Percentiles rank a stretch among this genome's conserved stretches.
These are phyloP conservation scores for Saksenaea vasiformis DNA, from an alignment of 371 early-diverging fungal genomes.

Conservation along the genomic window DNA sequence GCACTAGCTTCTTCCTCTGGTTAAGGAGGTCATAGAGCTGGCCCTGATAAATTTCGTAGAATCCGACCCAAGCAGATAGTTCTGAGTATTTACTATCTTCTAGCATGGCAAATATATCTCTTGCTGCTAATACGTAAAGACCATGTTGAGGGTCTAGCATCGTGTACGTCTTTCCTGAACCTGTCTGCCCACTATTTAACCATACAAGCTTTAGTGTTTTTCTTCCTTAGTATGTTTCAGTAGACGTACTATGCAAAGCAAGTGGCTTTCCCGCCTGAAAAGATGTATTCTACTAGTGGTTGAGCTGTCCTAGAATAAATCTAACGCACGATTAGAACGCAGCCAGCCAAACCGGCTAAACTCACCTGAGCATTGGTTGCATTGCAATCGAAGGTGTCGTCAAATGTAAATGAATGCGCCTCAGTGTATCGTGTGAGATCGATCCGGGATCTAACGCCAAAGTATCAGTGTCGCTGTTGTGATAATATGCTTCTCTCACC, in stretches of 20 bases:
- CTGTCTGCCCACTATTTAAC: constrained; percentile 89
- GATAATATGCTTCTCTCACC: constrained; percentile 17
- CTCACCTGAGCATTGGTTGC: constrained; percentile 78
- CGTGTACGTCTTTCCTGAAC: constrained; percentile 96
- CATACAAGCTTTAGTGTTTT: not conserved
- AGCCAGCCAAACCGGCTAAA: not conserved
- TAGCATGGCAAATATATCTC: constrained; percentile 85
- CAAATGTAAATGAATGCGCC: constrained; percentile 93
- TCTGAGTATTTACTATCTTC: constrained; percentile 70
- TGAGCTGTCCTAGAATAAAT: constrained; percentile 91
- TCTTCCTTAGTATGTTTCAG: not conserved
- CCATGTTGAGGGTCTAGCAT: constrained; percentile 90
- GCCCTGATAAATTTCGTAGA: constrained; percentile 97
- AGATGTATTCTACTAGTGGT: constrained; percentile 93
- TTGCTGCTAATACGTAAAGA: constrained; percentile 89
- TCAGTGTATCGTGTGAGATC: constrained; percentile 96
- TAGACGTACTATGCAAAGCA: constrained; percentile 93
- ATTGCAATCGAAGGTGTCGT: constrained; percentile 91
- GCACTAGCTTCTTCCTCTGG: constrained; percentile 80
- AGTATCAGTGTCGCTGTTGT: not conserved
- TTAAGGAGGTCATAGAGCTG: constrained; percentile 95
- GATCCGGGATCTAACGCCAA: constrained; percentile 71
- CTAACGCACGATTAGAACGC: constrained; percentile 5
- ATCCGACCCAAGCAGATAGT: constrained; percentile 83
- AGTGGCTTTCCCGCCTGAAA: constrained; percentile 96